Percentiles rank a stretch among this genome's conserved stretches.
phyloP scores from a whole-genome alignment of 2,329 filamentous ascomycete genomes.

The Clarireedia monteithiana region DNA sequence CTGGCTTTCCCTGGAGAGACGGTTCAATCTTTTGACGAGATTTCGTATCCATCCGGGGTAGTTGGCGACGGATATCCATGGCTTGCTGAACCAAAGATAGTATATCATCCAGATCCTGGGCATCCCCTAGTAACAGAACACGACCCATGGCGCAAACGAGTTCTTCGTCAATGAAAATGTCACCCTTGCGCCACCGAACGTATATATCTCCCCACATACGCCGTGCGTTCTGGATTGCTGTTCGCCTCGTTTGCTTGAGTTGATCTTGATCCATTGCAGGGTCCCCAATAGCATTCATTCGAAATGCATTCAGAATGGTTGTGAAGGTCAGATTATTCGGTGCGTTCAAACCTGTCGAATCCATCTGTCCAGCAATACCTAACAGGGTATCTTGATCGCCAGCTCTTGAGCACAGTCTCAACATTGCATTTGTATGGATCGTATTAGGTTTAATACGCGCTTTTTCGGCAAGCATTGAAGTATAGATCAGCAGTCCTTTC shows the following conservation, averaged over 20 bases:
- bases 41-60: conserved; percentile 10
- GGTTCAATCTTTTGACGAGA: conserved; percentile 1
- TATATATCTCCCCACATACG: conserved; percentile 76
- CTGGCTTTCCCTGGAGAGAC: conserved; percentile 1
- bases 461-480: conserved; percentile 59
- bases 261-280: conserved; percentile 23
- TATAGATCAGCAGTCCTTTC: conserved; percentile 69
- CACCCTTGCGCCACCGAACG: conserved; percentile 64
- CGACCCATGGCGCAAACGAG: conserved; percentile 77
- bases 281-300: conserved; percentile 34
- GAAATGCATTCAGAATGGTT: conserved; percentile 72
- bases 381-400: conserved; percentile 75
- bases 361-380: conserved; percentile 63
- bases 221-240: conserved; percentile 57
- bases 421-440: conserved; percentile 81
- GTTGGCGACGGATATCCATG: conserved; percentile 60
- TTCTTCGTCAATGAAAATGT: conserved; percentile 66
- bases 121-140: conserved; percentile 59
- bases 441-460: conserved; percentile 62
- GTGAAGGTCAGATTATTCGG: conserved; percentile 72
- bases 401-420: conserved; percentile 71
- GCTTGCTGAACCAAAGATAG: conserved; percentile 74
- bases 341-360: conserved; percentile 51
- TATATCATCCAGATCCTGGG: conserved; percentile 61
- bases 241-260: conserved; percentile 29